A percentile compares a stretch with the other conserved stretches of the same genome.
These are phyloP conservation scores for Yarrowia galli DNA, from an alignment of 1,139 yeast species.

Conservation along the genomic window DNA sequence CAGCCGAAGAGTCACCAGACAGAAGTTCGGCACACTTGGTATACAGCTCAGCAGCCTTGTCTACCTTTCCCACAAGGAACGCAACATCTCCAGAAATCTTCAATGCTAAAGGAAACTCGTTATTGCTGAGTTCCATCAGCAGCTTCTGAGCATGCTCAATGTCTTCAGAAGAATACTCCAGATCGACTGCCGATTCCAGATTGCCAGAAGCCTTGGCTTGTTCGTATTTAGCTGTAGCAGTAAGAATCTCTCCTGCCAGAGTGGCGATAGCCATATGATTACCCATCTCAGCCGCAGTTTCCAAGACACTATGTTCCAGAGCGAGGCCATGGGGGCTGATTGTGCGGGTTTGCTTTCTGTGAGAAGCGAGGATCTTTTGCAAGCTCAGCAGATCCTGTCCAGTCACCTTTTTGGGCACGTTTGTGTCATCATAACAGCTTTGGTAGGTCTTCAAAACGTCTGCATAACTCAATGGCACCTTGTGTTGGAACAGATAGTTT, in stretches of 20 bases:
- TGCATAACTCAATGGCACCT: slow-evolving; percentile 41
- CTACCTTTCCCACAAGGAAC: slow-evolving; percentile 60
- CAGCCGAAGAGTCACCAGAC: slow-evolving; percentile 40
- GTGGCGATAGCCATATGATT: slow-evolving; percentile 80
- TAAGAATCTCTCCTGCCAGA: slow-evolving; percentile 59
- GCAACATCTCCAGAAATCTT: slow-evolving; percentile 80
- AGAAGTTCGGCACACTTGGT: slow-evolving; percentile 57
- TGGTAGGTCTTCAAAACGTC: slow-evolving; percentile 41
- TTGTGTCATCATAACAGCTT: slow-evolving; percentile 41
- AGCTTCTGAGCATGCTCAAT: slow-evolving; percentile 66
- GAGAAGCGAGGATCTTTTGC: slow-evolving; percentile 68
- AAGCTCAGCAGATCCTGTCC: slow-evolving; percentile 70
- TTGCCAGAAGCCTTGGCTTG: slow-evolving; percentile 45
- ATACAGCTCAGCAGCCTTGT: slow-evolving; percentile 60
- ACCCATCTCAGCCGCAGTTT: slow-evolving; percentile 84
- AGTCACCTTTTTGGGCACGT: slow-evolving; percentile 57
- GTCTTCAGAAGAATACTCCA: slow-evolving; percentile 58
- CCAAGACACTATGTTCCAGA: slow-evolving; percentile 74
- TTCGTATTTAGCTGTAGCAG: slow-evolving; percentile 43
- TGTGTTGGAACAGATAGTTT: slow-evolving; percentile 41
- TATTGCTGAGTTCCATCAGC: slow-evolving; percentile 64
- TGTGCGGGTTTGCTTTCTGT: slow-evolving; percentile 66
- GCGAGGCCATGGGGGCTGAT: slow-evolving; percentile 56
- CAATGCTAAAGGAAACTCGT: slow-evolving; percentile 72
- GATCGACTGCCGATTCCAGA: slow-evolving; percentile 38